Percentiles rank a stretch among this genome's conserved stretches.
These are phyloP conservation scores for Mycena leptocephala DNA, from an alignment of 768 basidiomycete genomes.

Conservation along the genomic window DNA sequence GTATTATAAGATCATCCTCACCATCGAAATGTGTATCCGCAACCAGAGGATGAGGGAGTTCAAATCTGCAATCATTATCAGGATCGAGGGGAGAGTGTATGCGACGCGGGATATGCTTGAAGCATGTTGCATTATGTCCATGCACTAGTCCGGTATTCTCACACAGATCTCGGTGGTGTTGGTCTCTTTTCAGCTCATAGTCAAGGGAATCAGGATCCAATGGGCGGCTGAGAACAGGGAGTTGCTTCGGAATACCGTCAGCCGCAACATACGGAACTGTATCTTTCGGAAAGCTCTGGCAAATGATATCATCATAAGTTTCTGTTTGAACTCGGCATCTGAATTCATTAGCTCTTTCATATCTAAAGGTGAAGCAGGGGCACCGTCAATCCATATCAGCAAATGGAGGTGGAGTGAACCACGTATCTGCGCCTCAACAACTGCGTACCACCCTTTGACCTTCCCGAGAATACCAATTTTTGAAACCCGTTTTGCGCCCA, in stretches of 20 bases:
- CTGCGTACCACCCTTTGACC: conserved; percentile 38
- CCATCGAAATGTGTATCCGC: not conserved
- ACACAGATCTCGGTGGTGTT: not conserved
- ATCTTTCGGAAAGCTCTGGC: too few species aligned
- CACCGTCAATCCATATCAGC: conserved; percentile 38
- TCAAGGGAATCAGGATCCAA: not conserved
- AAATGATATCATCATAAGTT: conserved; percentile 23
- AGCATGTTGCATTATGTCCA: conserved; percentile 31
- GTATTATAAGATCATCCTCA: not conserved
- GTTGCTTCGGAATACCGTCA: not conserved
- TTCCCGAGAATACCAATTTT: conserved; percentile 43
- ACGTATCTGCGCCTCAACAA: conserved; percentile 43
- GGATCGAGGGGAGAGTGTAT: conserved; percentile 1
- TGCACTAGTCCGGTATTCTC: conserved; percentile 18
- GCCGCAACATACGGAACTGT: not conserved
- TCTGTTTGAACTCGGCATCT: conserved; percentile 3
- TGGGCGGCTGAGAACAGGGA: conserved; percentile 18
- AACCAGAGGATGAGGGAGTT: conserved; percentile 13
- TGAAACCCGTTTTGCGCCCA: conserved; percentile 29
- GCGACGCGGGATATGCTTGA: conserved; percentile 30
- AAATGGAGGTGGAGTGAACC: conserved; percentile 47
- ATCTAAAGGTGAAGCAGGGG: conserved; percentile 13
- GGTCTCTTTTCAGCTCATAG: not conserved
- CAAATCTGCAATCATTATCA: conserved; percentile 31
- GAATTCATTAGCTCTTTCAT: not conserved